phyloP scores from a whole-genome alignment of 1,284 basidiomycete genomes.

The Meira nashicola region DNA sequence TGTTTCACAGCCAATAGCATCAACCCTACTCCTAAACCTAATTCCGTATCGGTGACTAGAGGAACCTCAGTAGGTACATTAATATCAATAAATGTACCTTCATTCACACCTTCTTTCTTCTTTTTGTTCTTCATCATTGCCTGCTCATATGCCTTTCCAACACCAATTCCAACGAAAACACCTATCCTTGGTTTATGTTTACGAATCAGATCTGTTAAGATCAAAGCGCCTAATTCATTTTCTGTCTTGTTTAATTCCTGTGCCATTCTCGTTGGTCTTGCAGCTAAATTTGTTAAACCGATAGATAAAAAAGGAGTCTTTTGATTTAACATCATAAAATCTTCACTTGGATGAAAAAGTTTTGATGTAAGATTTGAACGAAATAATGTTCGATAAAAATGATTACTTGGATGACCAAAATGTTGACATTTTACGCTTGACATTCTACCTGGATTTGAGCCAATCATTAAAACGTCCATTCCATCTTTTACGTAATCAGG shows the following conservation, averaged over 20 bases:
- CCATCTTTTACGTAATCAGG: background rate
- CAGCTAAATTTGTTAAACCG: slow-evolving; percentile 9
- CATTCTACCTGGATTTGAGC: slow-evolving; percentile 11
- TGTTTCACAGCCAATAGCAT: slow-evolving; percentile 6
- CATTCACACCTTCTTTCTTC: background rate
- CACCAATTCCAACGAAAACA: slow-evolving; percentile 5
- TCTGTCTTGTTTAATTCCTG: slow-evolving; percentile 17
- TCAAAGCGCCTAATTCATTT: slow-evolving; percentile 24
- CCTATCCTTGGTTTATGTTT: slow-evolving; percentile 2
- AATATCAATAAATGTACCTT: background rate
- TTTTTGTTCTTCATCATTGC: background rate
- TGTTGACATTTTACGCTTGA: slow-evolving; percentile 10
- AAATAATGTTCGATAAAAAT: slow-evolving; percentile 10
- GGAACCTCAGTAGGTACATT: background rate
- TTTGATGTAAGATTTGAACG: slow-evolving; percentile 6
- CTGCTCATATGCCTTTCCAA: background rate
- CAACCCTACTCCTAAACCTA: slow-evolving; percentile 4
- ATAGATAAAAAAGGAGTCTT: background rate
- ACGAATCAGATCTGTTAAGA: slow-evolving; percentile 17
- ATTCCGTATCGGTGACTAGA: background rate
- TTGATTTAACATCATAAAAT: background rate
- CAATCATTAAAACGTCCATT: slow-evolving; percentile 7
- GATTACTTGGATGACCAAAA: slow-evolving; percentile 11
- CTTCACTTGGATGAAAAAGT: background rate
- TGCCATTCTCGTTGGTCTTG: slow-evolving; percentile 8